Evolutionary conservation across 2,329 filamentous ascomycete species (phyloP).

Genomic region (Clonostachys sp.): DNA sequence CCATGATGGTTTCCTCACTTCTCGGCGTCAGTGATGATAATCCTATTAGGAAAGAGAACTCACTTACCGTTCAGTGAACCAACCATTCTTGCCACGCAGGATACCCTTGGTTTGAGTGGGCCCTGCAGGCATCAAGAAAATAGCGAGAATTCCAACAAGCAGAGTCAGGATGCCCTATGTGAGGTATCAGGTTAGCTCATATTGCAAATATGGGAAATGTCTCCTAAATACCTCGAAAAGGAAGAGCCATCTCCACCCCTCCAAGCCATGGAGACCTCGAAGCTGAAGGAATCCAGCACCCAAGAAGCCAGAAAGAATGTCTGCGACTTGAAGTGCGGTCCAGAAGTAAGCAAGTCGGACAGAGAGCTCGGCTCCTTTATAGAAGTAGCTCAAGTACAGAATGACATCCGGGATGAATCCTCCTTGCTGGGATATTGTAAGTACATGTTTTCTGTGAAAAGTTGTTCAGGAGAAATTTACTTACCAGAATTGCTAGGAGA

Average conservation of each 20-base stretch:
- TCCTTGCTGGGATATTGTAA: conserved; percentile 22
- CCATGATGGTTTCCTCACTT: background rate
- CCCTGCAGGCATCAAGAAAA: conserved; percentile 20
- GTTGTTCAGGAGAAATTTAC: conserved; percentile 26
- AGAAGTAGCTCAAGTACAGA: conserved; percentile 17
- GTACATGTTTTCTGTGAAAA: background rate
- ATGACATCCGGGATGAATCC: conserved; percentile 39
- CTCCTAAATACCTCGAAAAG: conserved; percentile 39
- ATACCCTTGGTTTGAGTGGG: conserved; percentile 41
- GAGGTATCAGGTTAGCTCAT: conserved; percentile 4
- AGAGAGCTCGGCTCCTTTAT: conserved; percentile 15
- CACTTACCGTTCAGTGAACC: conserved; percentile 9
- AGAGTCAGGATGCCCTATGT: conserved; percentile 11
- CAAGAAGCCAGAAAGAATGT: conserved; percentile 13
- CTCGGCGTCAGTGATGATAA: conserved; percentile 42
- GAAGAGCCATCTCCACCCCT: conserved; percentile 27
- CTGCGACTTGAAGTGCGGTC: conserved; percentile 12
- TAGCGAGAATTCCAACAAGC: conserved; percentile 14
- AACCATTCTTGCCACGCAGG: conserved; percentile 25
- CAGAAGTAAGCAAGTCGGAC: conserved; percentile 16
- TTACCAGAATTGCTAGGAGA: conserved; percentile 26
- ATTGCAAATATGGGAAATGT: background rate
- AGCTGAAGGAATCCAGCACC: conserved; percentile 16
- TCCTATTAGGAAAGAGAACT: conserved; percentile 33
- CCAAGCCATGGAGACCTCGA: conserved; percentile 12